These are phyloP conservation scores for Phytophthora pluvialis DNA, from an alignment of 352 stramenopile genomes.

Conservation along the genomic window DNA sequence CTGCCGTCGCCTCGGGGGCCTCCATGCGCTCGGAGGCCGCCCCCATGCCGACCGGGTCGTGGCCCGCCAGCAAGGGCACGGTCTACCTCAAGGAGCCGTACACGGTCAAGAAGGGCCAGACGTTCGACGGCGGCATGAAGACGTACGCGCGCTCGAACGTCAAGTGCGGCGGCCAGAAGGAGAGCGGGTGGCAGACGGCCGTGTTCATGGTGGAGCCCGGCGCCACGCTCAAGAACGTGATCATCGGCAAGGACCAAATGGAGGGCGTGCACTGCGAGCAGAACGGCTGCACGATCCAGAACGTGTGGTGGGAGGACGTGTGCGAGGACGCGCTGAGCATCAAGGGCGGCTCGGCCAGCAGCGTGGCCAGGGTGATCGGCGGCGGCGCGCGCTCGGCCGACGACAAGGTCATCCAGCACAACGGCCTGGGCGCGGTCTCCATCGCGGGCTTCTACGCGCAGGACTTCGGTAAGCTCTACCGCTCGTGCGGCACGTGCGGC, in stretches of 20 bases:
- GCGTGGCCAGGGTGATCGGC: slow-evolving; percentile 21
- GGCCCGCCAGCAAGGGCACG: slow-evolving; percentile 28
- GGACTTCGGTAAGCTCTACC: no score
- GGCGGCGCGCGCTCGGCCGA: slow-evolving; percentile 11
- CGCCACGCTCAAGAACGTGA: slow-evolving; percentile 4
- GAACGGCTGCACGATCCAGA: slow-evolving; percentile 31
- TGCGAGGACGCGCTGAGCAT: slow-evolving; percentile 40
- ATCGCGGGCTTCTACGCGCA: no score
- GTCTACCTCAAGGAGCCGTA: slow-evolving; percentile 26
- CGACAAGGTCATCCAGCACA: no score
- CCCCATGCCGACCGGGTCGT: slow-evolving; percentile 31
- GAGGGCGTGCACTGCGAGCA: slow-evolving; percentile 21
- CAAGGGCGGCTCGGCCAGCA: slow-evolving; percentile 19
- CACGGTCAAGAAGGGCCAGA: slow-evolving; percentile 36
- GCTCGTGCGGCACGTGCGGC: background rate
- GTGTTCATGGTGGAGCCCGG: slow-evolving; percentile 33
- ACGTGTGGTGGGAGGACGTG: slow-evolving; percentile 39
- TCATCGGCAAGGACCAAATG: background rate
- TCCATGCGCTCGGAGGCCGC: slow-evolving; percentile 20
- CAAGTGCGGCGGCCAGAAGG: slow-evolving; percentile 34
- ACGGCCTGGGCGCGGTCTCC: no score
- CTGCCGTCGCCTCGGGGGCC: slow-evolving; percentile 18
- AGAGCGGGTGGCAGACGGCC: slow-evolving; percentile 22
- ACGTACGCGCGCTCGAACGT: slow-evolving; percentile 58
- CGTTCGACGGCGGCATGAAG: slow-evolving; percentile 54